A percentile compares a stretch with the other conserved stretches of the same genome.
phyloP scores from a whole-genome alignment of 257 asterid genomes.

The Galeopsis tetrahit region DNA sequence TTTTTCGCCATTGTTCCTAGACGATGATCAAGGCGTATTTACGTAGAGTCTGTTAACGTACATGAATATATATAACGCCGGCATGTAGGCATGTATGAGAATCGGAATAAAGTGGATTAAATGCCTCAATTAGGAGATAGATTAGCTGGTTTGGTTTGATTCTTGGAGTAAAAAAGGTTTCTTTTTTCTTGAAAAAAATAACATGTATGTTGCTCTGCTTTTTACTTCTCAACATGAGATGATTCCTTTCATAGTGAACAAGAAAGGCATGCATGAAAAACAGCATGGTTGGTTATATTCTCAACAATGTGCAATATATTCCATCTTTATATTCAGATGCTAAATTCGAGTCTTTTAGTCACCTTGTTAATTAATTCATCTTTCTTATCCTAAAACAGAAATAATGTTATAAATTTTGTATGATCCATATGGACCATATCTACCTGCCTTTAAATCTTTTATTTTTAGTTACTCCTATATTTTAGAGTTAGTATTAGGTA shows the following conservation, averaged over 20 bases:
- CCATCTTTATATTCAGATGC: constrained; percentile 19
- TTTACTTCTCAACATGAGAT: constrained; percentile 25
- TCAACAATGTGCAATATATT: constrained; percentile 34
- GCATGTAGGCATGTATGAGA: constrained; percentile 43
- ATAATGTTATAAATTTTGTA: too few species aligned
- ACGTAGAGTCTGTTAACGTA: background rate
- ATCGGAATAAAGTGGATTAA: constrained; percentile 62
- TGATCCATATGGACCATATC: too few species aligned
- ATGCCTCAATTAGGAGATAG: constrained; percentile 33
- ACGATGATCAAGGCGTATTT: background rate
- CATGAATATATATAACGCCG: constrained; percentile 26
- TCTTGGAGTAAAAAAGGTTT: constrained; percentile 49
- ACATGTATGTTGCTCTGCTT: constrained; percentile 37
- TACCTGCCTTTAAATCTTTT: too few species aligned
- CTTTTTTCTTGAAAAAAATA: constrained; percentile 50
- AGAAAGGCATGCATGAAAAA: constrained; percentile 49
- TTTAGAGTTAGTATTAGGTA: too few species aligned
- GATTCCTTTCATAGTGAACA: constrained; percentile 76
- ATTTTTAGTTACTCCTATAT: too few species aligned
- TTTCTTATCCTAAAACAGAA: background rate
- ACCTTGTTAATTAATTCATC: constrained; percentile 34
- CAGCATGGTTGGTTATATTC: constrained; percentile 45
- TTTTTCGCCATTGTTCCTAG: constrained; percentile 45
- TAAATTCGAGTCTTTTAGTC: constrained; percentile 1
- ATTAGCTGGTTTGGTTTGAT: constrained; percentile 56